Base-by-base conservation (phyloP, 2,329 filamentous ascomycete species). In the Fusarium xylarioides region DNA sequence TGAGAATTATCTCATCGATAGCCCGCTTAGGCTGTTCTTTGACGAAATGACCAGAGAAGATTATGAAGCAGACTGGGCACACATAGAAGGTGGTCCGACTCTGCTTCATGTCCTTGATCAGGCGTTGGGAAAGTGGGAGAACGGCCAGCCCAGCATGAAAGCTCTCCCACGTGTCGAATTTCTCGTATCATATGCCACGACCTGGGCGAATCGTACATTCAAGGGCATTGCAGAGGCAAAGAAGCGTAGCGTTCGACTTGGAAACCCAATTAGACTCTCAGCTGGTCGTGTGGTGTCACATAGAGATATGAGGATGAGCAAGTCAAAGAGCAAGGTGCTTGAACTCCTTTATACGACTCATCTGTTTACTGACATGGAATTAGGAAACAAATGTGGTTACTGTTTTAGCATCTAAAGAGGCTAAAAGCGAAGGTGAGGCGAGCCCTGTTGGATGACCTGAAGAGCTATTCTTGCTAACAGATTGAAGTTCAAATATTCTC, bases 171-270 rank as follows among this genome's bases (percentile, higher is more conserved):
- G 89, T 63, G 82, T 94, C n/a, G 88, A 88, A 54, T 90, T 92
- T 58, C 80, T 95, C 47, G 88, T 90, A 18, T 84, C 85, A 16
- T 87, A 90, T 63, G 82, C 94, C 21, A 84, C 86, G 1, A 80
- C 81, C 7, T 90, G 91, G 76, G 89, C 91, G 15, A 86, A 85
- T n/a, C 81, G 81, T 12, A 86, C 94, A 4, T 93, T 94, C 76
- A 81, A 88, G 60, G 86, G 91, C 66, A 90, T 95, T 79, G 90
- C 93, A 70, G 89, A 92, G 80, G 89, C 91, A 11, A 88, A 94
- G 81, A 86, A 89, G 76, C 85, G 91, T 61, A 91, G 90, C 63
- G 91, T 95, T 16, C 84, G 91, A 10, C 91, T 94, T 74, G 91
- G 91, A 7, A 86, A 86, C 37, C 82, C 87, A 7, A 83, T 86